These are phyloP conservation scores for Colletotrichum karsti DNA, from an alignment of 2,329 filamentous ascomycete genomes.

Conservation along the genomic window DNA sequence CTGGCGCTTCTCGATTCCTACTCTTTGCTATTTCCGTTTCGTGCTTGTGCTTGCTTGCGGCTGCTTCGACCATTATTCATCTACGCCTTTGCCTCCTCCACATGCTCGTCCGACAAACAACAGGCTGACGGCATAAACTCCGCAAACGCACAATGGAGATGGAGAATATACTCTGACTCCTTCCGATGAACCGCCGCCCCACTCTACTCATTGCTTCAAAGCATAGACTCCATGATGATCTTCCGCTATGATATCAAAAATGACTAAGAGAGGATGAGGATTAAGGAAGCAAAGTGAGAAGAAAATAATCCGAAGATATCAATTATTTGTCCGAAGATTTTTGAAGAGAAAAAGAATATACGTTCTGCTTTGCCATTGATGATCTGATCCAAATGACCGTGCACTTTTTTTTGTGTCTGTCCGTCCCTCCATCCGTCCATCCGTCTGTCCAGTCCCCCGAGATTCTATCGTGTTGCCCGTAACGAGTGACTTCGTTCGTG, in stretches of 20 bases:
- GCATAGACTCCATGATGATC: not conserved
- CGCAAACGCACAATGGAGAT: not conserved
- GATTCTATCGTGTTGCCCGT: not conserved
- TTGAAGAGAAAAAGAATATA: not conserved
- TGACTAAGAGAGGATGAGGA: not conserved
- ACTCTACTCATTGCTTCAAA: not conserved
- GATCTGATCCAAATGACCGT: conserved; percentile 3
- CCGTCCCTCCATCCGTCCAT: not conserved
- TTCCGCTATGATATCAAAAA: not conserved
- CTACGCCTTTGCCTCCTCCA: not conserved
- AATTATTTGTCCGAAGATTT: not conserved
- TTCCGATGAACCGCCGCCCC: conserved; percentile 21
- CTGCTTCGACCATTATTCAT: not conserved
- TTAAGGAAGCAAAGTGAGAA: not conserved
- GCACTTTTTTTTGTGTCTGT: not conserved
- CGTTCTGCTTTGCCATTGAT: conserved; percentile 9
- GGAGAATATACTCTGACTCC: not conserved
- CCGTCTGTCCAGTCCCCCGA: not conserved
- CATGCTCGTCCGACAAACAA: conserved; percentile 16
- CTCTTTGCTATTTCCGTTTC: no score
- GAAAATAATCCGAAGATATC: not conserved
- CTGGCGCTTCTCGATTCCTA: no score
- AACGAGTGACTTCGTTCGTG: not conserved
- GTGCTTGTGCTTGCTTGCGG: no score
- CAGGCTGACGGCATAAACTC: not conserved